These are phyloP conservation scores for Fusarium multiceps DNA, from an alignment of 2,329 filamentous ascomycete genomes.

Conservation along the genomic window DNA sequence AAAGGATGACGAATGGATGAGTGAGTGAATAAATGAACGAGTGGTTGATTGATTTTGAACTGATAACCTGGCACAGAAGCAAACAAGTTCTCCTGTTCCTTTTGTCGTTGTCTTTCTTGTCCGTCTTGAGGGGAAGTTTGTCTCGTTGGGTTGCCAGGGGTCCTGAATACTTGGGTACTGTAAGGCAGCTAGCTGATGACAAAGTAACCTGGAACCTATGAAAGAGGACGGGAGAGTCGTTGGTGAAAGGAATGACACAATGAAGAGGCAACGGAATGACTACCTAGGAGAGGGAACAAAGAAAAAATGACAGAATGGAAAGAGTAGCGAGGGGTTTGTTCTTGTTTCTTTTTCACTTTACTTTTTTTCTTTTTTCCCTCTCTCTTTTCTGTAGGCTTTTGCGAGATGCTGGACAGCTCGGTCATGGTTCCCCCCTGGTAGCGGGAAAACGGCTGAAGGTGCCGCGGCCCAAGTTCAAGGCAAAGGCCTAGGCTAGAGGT, in stretches of 20 bases:
- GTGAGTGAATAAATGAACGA: slow-evolving; percentile 1
- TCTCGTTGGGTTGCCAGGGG: neutral
- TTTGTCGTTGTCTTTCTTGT: neutral
- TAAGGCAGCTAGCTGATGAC: slow-evolving; percentile 1
- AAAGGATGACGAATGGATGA: slow-evolving; percentile 27
- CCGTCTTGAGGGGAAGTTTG: neutral
- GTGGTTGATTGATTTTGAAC: neutral
- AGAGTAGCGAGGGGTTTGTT: slow-evolving; percentile 14
- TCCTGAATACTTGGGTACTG: neutral
- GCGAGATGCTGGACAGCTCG: slow-evolving; percentile 4
- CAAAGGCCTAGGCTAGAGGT: neutral
- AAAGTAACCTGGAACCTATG: neutral
- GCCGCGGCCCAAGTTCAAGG: slow-evolving; percentile 30
- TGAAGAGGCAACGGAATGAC: neutral
- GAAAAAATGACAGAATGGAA: slow-evolving; percentile 10
- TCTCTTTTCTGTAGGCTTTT: slow-evolving; percentile 6
- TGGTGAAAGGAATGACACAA: slow-evolving; percentile 15
- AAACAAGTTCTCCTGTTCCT: slow-evolving; percentile 32
- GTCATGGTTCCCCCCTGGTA: slow-evolving; percentile 25
- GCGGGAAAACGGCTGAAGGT: slow-evolving; percentile 36
- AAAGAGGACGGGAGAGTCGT: neutral
- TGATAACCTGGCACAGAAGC: slow-evolving; percentile 29
- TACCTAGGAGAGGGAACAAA: slow-evolving; percentile 7
- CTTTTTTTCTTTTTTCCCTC: neutral
- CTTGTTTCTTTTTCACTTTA: slow-evolving; percentile 7